Conservation (phyloP, 2,329 filamentous ascomycete genomes). For the Amylocarpus encephaloides region DNA sequence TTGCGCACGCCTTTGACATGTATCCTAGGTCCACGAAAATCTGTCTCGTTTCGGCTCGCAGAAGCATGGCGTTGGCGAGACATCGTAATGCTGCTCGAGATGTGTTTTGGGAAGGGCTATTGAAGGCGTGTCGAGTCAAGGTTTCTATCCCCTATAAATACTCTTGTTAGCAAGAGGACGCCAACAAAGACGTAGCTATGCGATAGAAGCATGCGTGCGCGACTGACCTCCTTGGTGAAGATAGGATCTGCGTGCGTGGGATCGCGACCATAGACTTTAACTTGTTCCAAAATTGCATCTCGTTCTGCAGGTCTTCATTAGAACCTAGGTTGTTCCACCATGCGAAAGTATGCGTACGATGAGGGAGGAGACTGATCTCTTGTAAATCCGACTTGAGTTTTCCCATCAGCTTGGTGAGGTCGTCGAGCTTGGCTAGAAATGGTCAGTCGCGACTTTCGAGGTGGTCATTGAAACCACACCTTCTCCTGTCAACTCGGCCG, state of each 20-base stretch:
- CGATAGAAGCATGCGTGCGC: background rate
- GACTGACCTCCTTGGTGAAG: slow-evolving; percentile 66
- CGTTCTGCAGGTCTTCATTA: slow-evolving; percentile 45
- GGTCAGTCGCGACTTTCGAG: slow-evolving; percentile 9
- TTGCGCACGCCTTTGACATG: slow-evolving; percentile 60
- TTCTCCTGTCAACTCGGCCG: slow-evolving; percentile 20
- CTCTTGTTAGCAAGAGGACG: slow-evolving; percentile 10
- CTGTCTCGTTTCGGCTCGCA: slow-evolving; percentile 62
- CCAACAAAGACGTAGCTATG: background rate
- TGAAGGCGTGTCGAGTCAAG: slow-evolving; percentile 67
- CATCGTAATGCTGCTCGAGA: slow-evolving; percentile 74
- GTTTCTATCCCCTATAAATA: slow-evolving; percentile 62
- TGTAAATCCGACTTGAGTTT: slow-evolving; percentile 57
- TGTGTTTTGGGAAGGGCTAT: slow-evolving; percentile 53
- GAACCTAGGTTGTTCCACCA: no score
- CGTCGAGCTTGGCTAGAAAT: slow-evolving; percentile 55
- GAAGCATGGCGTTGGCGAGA: slow-evolving; percentile 75
- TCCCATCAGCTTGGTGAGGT: slow-evolving; percentile 59
- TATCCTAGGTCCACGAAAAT: slow-evolving; percentile 66
- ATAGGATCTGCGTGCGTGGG: slow-evolving; percentile 70
- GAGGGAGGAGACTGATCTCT: slow-evolving; percentile 49
- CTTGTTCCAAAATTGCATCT: slow-evolving; percentile 53
- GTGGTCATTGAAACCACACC: slow-evolving; percentile 12
- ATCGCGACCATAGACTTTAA: slow-evolving; percentile 75
- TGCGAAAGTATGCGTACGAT: slow-evolving; percentile 43